Percentiles rank a stretch among this genome's conserved stretches.
These are phyloP conservation scores for Colletotrichum godetiae DNA, from an alignment of 2,329 filamentous ascomycete genomes.

Conservation along the genomic window DNA sequence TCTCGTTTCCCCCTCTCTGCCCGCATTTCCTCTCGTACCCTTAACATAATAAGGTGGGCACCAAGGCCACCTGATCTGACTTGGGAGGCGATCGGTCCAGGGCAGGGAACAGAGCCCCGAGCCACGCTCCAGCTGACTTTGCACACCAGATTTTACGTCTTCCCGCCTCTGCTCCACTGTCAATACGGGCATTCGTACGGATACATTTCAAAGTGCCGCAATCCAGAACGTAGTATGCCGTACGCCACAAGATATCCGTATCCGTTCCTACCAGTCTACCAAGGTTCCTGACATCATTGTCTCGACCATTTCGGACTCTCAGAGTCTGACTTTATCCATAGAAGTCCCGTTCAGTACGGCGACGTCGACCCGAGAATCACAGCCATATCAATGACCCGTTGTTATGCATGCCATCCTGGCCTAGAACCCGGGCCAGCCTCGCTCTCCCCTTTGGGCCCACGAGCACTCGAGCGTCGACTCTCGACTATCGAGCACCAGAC, in stretches of 20 bases:
- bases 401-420: slow-evolving; percentile 11
- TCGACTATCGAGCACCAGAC: background rate
- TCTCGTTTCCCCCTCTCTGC: slow-evolving; percentile 13
- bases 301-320: slow-evolving; percentile 8
- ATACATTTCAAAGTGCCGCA: background rate
- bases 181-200: background rate
- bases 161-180: background rate
- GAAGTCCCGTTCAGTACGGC: background rate
- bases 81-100: background rate
- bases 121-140: slow-evolving; percentile 11
- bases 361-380: slow-evolving; percentile 13
- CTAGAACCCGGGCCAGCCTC: slow-evolving; percentile 7
- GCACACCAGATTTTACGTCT: background rate
- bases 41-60: background rate
- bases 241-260: background rate
- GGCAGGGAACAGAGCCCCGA: background rate
- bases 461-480: background rate
- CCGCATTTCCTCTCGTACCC: slow-evolving; percentile 24
- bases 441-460: background rate
- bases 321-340: background rate
- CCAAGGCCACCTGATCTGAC: slow-evolving; percentile 5
- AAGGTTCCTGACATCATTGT: slow-evolving; percentile 30
- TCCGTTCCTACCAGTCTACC: slow-evolving; percentile 4
- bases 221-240: background rate
- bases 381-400: slow-evolving; percentile 11